Evolutionary conservation across 2,329 filamentous ascomycete species (phyloP).

Genomic region (Fusarium udum): DNA sequence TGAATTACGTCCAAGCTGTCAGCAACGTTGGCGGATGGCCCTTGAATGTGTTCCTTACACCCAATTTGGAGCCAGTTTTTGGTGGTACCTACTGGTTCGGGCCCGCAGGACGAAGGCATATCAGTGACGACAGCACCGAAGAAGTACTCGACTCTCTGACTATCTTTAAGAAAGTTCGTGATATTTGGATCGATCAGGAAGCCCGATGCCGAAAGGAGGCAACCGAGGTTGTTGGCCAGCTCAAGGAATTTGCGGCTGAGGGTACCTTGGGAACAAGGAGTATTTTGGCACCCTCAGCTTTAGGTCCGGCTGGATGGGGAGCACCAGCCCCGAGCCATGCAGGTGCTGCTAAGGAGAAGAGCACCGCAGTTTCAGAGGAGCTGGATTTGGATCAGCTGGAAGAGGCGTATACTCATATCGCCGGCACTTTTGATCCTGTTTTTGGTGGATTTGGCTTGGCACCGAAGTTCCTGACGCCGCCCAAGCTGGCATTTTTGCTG

Average conservation of each 20-base stretch:
- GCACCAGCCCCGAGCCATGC: slow-evolving; percentile 44
- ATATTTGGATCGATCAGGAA: slow-evolving; percentile 84
- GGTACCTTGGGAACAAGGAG: slow-evolving; percentile 71
- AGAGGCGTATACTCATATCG: slow-evolving; percentile 85
- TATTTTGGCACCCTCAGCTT: slow-evolving; percentile 44
- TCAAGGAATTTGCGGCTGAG: slow-evolving; percentile 89
- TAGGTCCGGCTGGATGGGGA: slow-evolving; percentile 46
- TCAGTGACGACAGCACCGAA: slow-evolving; percentile 54
- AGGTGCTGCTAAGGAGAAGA: slow-evolving; percentile 33
- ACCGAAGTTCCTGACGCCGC: slow-evolving; percentile 90
- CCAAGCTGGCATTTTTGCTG: slow-evolving; percentile 84
- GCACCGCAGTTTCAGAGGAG: slow-evolving; percentile 65
- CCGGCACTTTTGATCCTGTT: slow-evolving; percentile 78
- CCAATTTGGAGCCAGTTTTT: slow-evolving; percentile 91
- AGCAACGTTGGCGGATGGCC: slow-evolving; percentile 93
- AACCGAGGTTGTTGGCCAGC: slow-evolving; percentile 79
- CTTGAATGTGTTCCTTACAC: slow-evolving; percentile 94
- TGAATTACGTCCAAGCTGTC: slow-evolving; percentile 97
- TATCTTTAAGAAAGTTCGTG: slow-evolving; percentile 80
- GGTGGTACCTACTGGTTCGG: slow-evolving; percentile 97
- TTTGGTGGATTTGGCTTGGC: slow-evolving; percentile 83
- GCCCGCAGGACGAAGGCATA: slow-evolving; percentile 65
- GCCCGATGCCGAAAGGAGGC: slow-evolving; percentile 84
- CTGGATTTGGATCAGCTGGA: slow-evolving; percentile 91
- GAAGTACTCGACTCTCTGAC: slow-evolving; percentile 82